Percentiles rank a stretch among this genome's conserved stretches.
These are phyloP conservation scores for Solanum hybrid DNA, from an alignment of 305 asterid genomes.

Conservation along the genomic window DNA sequence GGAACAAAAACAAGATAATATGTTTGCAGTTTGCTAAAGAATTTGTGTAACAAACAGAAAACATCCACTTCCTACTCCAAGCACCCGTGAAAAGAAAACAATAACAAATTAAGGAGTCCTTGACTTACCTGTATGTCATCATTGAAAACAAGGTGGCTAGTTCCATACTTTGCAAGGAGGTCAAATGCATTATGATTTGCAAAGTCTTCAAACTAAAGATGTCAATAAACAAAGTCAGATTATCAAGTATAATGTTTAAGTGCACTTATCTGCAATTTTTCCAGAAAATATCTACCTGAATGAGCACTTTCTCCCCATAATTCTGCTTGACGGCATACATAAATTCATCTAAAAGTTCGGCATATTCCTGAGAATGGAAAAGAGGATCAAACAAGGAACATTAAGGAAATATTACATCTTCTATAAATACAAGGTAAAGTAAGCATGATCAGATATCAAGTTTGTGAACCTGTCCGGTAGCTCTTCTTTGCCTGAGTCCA, in stretches of 20 bases:
- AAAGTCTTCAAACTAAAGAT: conserved; percentile 87
- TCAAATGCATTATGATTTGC: conserved; percentile 98
- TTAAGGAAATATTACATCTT: neutral
- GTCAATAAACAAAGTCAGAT: conserved; percentile 9
- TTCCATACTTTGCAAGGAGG: conserved; percentile 78
- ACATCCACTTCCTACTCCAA: neutral
- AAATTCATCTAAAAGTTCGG: conserved; percentile 82
- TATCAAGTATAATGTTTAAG: conserved; percentile 4
- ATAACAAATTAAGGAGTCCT: neutral
- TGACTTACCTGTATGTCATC: conserved; percentile 84
- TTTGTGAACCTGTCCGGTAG: conserved; percentile 74
- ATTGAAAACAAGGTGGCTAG: conserved; percentile 89
- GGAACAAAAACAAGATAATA: conserved; percentile 10
- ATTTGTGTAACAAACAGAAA: neutral
- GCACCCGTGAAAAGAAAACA: neutral
- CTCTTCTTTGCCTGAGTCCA: conserved; percentile 88
- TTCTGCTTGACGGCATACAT: conserved; percentile 90
- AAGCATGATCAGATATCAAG: neutral
- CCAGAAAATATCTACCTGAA: conserved; percentile 47
- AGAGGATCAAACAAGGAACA: neutral
- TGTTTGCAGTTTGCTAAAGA: neutral
- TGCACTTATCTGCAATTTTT: neutral
- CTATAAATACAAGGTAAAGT: neutral
- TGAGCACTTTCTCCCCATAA: conserved; percentile 91
- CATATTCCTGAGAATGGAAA: conserved; percentile 52